A percentile compares a stretch with the other conserved stretches of the same genome.
These are phyloP conservation scores for Tylopilus sp. DNA, from an alignment of 768 basidiomycete species.

Conservation along the genomic window DNA sequence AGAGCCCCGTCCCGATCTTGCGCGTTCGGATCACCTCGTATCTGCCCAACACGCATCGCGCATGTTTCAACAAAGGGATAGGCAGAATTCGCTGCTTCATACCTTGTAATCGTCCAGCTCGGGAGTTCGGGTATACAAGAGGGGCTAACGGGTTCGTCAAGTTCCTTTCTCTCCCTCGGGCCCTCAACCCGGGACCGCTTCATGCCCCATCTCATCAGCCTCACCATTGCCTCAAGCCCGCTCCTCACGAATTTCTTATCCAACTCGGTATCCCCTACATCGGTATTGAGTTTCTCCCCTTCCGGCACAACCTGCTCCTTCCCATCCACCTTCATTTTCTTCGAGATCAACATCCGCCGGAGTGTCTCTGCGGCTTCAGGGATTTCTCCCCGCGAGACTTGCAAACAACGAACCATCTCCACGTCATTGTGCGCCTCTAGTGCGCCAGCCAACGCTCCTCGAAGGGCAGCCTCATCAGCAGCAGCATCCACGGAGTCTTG, in stretches of 20 bases:
- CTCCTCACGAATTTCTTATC: conserved; percentile 70
- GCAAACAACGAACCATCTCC: conserved; percentile 22
- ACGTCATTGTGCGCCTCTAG: conserved; percentile 15
- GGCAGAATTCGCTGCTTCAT: conserved; percentile 10
- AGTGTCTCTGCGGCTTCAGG: conserved; percentile 25
- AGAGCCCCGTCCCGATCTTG: conserved; percentile 70
- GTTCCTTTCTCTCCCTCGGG: not conserved
- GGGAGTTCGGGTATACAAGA: conserved; percentile 40
- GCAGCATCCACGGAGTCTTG: conserved; percentile 24
- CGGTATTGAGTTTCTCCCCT: too few species aligned
- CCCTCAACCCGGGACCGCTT: not conserved
- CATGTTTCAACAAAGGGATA: not conserved
- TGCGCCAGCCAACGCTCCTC: conserved; percentile 13
- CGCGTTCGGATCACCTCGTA: conserved; percentile 73
- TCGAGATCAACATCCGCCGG: conserved; percentile 11
- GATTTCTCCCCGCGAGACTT: conserved; percentile 21
- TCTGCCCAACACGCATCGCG: conserved; percentile 26
- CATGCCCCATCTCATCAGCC: conserved; percentile 45
- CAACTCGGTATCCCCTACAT: conserved; percentile 6
- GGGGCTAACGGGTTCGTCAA: not conserved
- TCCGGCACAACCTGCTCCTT: not conserved
- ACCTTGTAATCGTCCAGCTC: conserved; percentile 75
- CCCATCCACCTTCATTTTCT: not conserved
- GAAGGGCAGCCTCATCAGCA: conserved; percentile 23
- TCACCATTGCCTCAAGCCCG: conserved; percentile 66